Evolutionary conservation across 148 eudicot genomes (phyloP).

Genomic region (Persicaria tinctoria): DNA sequence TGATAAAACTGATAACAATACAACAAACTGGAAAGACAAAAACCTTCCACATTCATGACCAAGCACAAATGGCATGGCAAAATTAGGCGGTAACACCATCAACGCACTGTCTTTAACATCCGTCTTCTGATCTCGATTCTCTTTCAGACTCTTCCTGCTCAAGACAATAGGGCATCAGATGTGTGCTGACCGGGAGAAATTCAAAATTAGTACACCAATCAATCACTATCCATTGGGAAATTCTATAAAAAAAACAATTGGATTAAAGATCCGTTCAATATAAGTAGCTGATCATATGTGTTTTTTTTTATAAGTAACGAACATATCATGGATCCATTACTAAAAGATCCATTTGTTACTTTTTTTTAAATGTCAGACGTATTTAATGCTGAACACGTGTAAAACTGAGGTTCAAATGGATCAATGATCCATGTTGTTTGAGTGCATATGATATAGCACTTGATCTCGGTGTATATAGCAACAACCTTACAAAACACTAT

Average conservation of each 20-base stretch:
- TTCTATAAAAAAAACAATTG: background rate
- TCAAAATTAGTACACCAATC: background rate
- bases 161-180: background rate
- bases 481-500: too few species aligned
- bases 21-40: background rate
- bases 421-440: too few species aligned
- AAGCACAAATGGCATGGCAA: background rate
- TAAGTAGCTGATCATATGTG: too few species aligned
- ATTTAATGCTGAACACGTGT: too few species aligned
- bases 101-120: background rate
- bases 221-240: background rate
- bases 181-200: background rate
- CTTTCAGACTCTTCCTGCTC: background rate
- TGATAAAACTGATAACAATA: background rate
- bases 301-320: too few species aligned
- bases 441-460: too few species aligned
- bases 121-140: constrained; percentile 3
- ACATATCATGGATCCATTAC: too few species aligned
- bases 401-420: too few species aligned
- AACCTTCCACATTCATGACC: background rate
- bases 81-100: background rate
- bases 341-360: too few species aligned
- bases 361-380: too few species aligned
- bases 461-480: too few species aligned
- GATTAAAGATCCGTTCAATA: background rate